phyloP scores from a whole-genome alignment of 208 protist species.

The Wallacemonas collosoma region DNA sequence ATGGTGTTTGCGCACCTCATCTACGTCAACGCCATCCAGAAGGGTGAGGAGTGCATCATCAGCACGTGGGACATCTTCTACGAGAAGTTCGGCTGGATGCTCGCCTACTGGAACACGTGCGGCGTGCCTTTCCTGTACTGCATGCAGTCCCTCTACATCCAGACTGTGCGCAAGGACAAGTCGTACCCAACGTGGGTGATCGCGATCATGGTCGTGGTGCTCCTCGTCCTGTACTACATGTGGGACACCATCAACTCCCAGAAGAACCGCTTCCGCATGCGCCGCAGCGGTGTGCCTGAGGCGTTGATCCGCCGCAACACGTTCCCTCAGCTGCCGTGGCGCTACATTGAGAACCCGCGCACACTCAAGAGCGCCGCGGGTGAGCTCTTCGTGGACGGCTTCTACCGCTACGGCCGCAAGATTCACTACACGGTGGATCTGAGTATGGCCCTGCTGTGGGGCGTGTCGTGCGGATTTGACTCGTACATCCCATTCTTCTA shows the following conservation, averaged over 20 bases:
- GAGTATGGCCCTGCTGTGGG: constrained; percentile 93
- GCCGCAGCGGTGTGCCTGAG: constrained; percentile 69
- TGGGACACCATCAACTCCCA: constrained; percentile 95
- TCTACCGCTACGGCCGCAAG: constrained; percentile 94
- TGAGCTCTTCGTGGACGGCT: constrained; percentile 93
- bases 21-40: constrained; percentile 94
- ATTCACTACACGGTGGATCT: constrained; percentile 95
- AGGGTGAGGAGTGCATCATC: constrained; percentile 95
- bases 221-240: constrained; percentile 89
- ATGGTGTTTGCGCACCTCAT: constrained; percentile 94
- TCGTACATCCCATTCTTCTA: constrained; percentile 96
- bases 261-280: constrained; percentile 95
- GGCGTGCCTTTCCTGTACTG: constrained; percentile 96
- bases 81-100: constrained; percentile 96
- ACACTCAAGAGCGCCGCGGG: constrained; percentile 85
- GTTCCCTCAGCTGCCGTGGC: constrained; percentile 95
- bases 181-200: constrained; percentile 60
- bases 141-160: constrained; percentile 90
- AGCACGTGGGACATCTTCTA: constrained; percentile 96
- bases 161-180: constrained; percentile 74
- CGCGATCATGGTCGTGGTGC: constrained; percentile 67
- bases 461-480: constrained; percentile 85
- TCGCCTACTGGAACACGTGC: constrained; percentile 96
- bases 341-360: constrained; percentile 90
- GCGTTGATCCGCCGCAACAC: constrained; percentile 68